Conservation (phyloP, 768 basidiomycete species). For the Russula foetens region DNA sequence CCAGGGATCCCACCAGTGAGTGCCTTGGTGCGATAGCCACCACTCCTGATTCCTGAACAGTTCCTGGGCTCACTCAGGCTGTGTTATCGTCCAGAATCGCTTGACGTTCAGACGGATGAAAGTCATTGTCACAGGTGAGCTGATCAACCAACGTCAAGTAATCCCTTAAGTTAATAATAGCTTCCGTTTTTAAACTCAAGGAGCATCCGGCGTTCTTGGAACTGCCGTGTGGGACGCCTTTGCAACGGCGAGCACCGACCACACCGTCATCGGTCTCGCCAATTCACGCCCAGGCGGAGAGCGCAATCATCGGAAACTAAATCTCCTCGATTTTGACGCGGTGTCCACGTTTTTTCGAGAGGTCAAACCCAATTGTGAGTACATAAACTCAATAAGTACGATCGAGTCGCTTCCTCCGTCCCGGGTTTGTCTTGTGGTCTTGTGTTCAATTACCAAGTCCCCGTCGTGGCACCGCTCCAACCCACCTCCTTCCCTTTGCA, state of each 20-base stretch:
- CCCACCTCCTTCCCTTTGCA: too few relatives aligned
- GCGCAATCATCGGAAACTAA: conserved; percentile 40
- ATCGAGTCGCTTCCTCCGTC: neutral
- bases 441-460: neutral
- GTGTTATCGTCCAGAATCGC: neutral
- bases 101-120: conserved; percentile 28
- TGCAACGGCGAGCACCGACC: conserved; percentile 20
- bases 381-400: neutral
- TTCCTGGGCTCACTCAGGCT: neutral
- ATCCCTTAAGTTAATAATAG: neutral
- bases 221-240: conserved; percentile 68
- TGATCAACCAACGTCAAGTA: neutral
- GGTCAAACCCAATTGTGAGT: conserved; percentile 65
- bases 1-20: too few relatives aligned
- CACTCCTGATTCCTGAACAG: too few relatives aligned
- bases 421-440: neutral
- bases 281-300: conserved; percentile 54
- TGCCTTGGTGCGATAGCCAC: too few relatives aligned
- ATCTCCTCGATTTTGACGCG: conserved; percentile 53
- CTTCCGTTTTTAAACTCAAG: conserved; percentile 37
- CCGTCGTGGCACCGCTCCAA: too few relatives aligned
- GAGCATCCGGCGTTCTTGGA: conserved; percentile 89
- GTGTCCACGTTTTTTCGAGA: conserved; percentile 47
- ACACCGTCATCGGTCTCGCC: conserved; percentile 60
- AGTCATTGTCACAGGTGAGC: conserved; percentile 47